Percentiles rank a stretch among this genome's conserved stretches.
These are phyloP conservation scores for Wickerhamomyces queroliae DNA, from an alignment of 805 yeast genomes.

Conservation along the genomic window DNA sequence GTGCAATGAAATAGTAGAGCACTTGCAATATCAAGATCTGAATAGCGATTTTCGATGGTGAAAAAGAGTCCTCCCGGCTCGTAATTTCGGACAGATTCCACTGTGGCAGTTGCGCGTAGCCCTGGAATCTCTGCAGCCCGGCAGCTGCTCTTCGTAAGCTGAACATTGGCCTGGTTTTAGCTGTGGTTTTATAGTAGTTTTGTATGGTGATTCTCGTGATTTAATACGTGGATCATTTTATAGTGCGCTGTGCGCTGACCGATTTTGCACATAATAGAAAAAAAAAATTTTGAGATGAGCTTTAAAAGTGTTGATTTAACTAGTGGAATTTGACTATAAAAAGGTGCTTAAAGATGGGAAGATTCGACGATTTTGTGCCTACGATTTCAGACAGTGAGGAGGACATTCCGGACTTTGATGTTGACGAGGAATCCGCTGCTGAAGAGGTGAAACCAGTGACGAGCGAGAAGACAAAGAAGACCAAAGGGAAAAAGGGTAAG, in stretches of 20 bases:
- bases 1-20: conserved; percentile 73
- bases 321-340: background rate
- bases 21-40: conserved; percentile 78
- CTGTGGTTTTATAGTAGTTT: too few relatives aligned
- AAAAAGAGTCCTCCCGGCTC: conserved; percentile 33
- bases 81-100: background rate
- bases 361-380: conserved; percentile 54
- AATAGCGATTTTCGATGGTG: conserved; percentile 53
- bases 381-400: conserved; percentile 78
- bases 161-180: background rate
- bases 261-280: background rate
- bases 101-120: background rate
- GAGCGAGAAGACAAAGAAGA: conserved; percentile 18
- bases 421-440: conserved; percentile 32
- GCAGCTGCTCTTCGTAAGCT: background rate
- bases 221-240: too few relatives aligned
- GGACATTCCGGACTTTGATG: conserved; percentile 50
- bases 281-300: conserved; percentile 12
- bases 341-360: conserved; percentile 13
- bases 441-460: conserved; percentile 14
- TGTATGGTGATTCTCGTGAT: too few relatives aligned
- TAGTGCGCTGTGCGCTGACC: background rate
- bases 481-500: conserved; percentile 19
- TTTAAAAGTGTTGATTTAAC: too few relatives aligned
- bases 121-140: background rate